phyloP scores from a whole-genome alignment of 2,329 filamentous ascomycete genomes.

The Juglanconis oblonga region DNA sequence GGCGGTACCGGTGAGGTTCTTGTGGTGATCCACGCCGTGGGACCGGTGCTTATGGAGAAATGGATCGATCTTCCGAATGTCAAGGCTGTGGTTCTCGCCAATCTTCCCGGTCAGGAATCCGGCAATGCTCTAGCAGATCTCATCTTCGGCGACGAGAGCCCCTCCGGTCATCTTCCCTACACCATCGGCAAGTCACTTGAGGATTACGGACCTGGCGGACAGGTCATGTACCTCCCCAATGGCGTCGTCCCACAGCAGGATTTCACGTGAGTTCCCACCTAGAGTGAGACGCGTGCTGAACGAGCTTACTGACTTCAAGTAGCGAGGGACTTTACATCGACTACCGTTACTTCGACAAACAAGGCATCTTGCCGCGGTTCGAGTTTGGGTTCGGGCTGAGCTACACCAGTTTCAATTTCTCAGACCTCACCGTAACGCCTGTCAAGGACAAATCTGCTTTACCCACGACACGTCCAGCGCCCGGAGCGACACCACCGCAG shows the following conservation, averaged over 20 bases:
- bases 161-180: slow-evolving; percentile 80
- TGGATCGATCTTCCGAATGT: slow-evolving; percentile 78
- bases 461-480: slow-evolving; percentile 37
- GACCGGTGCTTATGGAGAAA: slow-evolving; percentile 74
- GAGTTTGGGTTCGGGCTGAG: slow-evolving; percentile 85
- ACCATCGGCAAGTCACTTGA: slow-evolving; percentile 72
- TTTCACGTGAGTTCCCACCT: slow-evolving; percentile 43
- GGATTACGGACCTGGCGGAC: slow-evolving; percentile 73
- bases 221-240: slow-evolving; percentile 68
- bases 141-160: slow-evolving; percentile 72
- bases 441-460: slow-evolving; percentile 44
- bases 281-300: not conserved
- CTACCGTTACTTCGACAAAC: slow-evolving; percentile 84
- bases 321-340: slow-evolving; percentile 81
- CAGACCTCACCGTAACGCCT: slow-evolving; percentile 45
- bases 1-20: slow-evolving; percentile 64
- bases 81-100: slow-evolving; percentile 77
- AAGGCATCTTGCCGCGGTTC: slow-evolving; percentile 70
- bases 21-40: slow-evolving; percentile 85
- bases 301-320: not conserved
- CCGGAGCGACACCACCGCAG: slow-evolving; percentile 45
- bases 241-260: slow-evolving; percentile 71
- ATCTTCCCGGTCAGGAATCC: slow-evolving; percentile 83
- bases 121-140: slow-evolving; percentile 79
- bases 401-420: slow-evolving; percentile 71